Evolutionary conservation across 2,329 filamentous ascomycete species (phyloP), one percentile per base, ranked within the genome.

Genomic region (Penicillium italicum): DNA sequence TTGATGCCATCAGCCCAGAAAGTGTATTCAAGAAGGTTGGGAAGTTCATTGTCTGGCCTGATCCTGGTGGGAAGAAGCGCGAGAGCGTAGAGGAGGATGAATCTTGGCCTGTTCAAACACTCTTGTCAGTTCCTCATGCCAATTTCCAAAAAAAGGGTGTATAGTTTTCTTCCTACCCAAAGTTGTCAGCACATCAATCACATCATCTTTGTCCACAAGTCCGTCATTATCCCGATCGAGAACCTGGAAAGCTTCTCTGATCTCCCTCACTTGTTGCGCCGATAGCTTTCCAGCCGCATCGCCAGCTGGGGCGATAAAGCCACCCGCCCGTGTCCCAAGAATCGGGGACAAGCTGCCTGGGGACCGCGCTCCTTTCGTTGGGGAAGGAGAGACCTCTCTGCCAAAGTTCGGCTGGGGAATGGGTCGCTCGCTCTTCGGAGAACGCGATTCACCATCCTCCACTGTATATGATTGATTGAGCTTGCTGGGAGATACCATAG

Each of bases 171-270:
- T 50, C 56, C 44, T 76, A 90, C 88, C 92, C 46, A 97, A 80
- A 68, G 96, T 91, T 56, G 83, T 85, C 31, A 99, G 82, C 83
- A 96, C 96, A 66, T 95, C 90, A 16, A 85, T 85, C 5, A 99
- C 86, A 70, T 96, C 91, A 22, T 93, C 88, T 56, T 88, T 82
- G 62, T 87, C 89, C 58, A 99, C 87, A 48, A 84, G 79, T 18
- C 93, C 92, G 68, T 94, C 91, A 67, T 91, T 92, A 73, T 94
- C 88, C 57, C 90, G 83, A 73, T 97, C 94, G 44, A 99, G 81
- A 56, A 97, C 91, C 73, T 95, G 90, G 73, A 97, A 99, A 0
- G 89, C 91, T 70, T 97, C 93, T 58, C 94, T 85, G 74, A 99
- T 83, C 65, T 90, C 90, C 67, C 92, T 85, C 34, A 97, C 85